phyloP scores from a whole-genome alignment of 805 yeast species.

The Metschnikowia bowlesiae region DNA sequence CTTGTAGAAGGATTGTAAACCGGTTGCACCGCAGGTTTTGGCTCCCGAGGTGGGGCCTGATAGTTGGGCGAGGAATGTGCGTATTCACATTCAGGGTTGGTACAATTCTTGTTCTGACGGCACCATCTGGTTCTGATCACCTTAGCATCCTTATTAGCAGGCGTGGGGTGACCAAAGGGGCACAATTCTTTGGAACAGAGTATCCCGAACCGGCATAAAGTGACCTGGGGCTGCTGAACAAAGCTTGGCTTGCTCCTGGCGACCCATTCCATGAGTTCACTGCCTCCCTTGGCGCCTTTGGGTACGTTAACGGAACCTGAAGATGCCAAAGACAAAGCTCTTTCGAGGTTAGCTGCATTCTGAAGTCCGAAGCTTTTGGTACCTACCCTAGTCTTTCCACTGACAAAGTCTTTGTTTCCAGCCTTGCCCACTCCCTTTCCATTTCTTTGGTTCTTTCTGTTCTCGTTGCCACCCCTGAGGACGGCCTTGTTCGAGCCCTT shows the following conservation, averaged over 20 bases:
- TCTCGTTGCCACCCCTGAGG: constrained; percentile 8
- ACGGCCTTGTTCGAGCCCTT: constrained; percentile 4
- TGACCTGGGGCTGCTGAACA: constrained; percentile 26
- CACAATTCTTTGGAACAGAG: constrained; percentile 74
- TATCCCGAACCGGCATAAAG: constrained; percentile 71
- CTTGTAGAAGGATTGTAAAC: neutral
- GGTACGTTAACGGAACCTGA: constrained; percentile 23
- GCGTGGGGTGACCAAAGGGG: constrained; percentile 90
- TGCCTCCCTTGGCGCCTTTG: constrained; percentile 49
- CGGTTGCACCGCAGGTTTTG: constrained; percentile 9
- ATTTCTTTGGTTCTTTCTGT: constrained; percentile 4
- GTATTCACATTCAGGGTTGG: constrained; percentile 55
- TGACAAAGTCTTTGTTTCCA: constrained; percentile 16
- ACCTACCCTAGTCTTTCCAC: constrained; percentile 6
- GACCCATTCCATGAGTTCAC: constrained; percentile 51
- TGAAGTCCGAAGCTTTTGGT: constrained; percentile 32
- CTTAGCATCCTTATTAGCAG: constrained; percentile 70
- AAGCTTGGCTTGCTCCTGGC: constrained; percentile 34
- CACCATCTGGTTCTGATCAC: constrained; percentile 75
- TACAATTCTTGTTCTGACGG: constrained; percentile 60
- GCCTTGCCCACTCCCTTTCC: constrained; percentile 16
- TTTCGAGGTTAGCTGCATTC: constrained; percentile 39
- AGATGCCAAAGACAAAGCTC: constrained; percentile 34
- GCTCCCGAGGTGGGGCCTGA: constrained; percentile 26
- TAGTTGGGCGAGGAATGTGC: constrained; percentile 79